Conservation (phyloP, 2,329 filamentous ascomycete species). For the Talaromyces albobiverticillius region DNA sequence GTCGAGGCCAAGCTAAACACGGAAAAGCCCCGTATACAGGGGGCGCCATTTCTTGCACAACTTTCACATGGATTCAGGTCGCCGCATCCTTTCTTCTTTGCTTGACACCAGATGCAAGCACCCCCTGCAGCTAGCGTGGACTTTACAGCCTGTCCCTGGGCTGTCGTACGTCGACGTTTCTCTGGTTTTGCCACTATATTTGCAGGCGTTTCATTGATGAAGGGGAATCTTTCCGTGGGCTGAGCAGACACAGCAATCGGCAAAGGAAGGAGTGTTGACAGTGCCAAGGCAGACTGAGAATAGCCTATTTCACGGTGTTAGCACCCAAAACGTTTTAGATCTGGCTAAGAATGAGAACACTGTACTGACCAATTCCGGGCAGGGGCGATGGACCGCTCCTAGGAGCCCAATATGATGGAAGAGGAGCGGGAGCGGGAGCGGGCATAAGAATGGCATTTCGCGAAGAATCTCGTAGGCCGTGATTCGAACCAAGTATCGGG, state of each 20-base stretch:
- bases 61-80: constrained; percentile 18
- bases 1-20: constrained; percentile 17
- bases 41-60: constrained; percentile 17
- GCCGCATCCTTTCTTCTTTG: constrained; percentile 27
- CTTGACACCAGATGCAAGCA: constrained; percentile 27
- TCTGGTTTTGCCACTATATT: constrained; percentile 11
- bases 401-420: not conserved
- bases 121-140: constrained; percentile 24
- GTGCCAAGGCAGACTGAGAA: not conserved
- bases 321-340: too few relatives aligned
- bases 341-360: too few relatives aligned
- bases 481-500: not conserved
- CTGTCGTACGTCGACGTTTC: constrained; percentile 12
- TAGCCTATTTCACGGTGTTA: not conserved
- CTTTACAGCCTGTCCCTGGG: constrained; percentile 18
- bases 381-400: not conserved
- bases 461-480: not conserved
- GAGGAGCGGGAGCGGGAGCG: not conserved
- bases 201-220: not conserved
- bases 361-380: not conserved
- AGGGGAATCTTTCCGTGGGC: not conserved
- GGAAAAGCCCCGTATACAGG: constrained; percentile 23
- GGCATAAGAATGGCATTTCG: not conserved
- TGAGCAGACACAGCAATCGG: not conserved
- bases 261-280: not conserved